These are phyloP conservation scores for Didymella pinodella DNA, from an alignment of 2,329 filamentous ascomycete species.

Conservation along the genomic window DNA sequence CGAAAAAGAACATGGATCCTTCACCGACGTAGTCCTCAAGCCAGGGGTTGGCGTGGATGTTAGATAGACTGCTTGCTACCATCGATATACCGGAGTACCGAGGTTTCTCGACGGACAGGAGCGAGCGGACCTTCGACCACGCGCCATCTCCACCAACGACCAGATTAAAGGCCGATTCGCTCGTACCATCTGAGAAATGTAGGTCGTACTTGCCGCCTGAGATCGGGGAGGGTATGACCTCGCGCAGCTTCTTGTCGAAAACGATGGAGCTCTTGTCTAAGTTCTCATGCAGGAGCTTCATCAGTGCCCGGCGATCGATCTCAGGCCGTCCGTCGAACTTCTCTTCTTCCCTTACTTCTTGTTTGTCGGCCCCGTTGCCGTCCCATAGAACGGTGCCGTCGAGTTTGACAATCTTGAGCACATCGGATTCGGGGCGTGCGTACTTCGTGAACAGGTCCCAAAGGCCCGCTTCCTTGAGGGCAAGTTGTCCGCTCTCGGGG, in stretches of 20 bases:
- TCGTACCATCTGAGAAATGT: slow-evolving; percentile 42
- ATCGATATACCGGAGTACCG: slow-evolving; percentile 57
- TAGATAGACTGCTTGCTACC: slow-evolving; percentile 56
- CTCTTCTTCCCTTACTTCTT: slow-evolving; percentile 49
- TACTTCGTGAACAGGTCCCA: slow-evolving; percentile 60
- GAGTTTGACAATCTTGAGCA: slow-evolving; percentile 57
- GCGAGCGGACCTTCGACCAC: slow-evolving; percentile 51
- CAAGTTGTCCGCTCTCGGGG: slow-evolving; percentile 59
- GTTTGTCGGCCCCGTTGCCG: slow-evolving; percentile 42
- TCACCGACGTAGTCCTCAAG: slow-evolving; percentile 57
- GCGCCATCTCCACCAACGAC: slow-evolving; percentile 60
- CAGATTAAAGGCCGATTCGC: slow-evolving; percentile 52
- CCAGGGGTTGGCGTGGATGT: slow-evolving; percentile 54
- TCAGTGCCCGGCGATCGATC: slow-evolving; percentile 58
- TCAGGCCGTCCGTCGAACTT: slow-evolving; percentile 49
- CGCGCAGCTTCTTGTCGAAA: slow-evolving; percentile 46
- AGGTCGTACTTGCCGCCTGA: slow-evolving; percentile 31
- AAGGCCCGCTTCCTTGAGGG: slow-evolving; percentile 60
- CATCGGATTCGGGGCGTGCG: slow-evolving; percentile 63
- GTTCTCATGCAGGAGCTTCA: slow-evolving; percentile 54
- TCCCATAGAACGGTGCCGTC: slow-evolving; percentile 42
- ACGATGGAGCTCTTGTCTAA: slow-evolving; percentile 52
- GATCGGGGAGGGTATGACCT: slow-evolving; percentile 37
- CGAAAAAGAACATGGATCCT: slow-evolving; percentile 44
- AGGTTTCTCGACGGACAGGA: slow-evolving; percentile 51